A percentile compares a stretch with the other conserved stretches of the same genome.
Evolutionary conservation across 495 filamentous ascomycete species (phyloP).

Genomic region (Pyronema omphalodes): DNA sequence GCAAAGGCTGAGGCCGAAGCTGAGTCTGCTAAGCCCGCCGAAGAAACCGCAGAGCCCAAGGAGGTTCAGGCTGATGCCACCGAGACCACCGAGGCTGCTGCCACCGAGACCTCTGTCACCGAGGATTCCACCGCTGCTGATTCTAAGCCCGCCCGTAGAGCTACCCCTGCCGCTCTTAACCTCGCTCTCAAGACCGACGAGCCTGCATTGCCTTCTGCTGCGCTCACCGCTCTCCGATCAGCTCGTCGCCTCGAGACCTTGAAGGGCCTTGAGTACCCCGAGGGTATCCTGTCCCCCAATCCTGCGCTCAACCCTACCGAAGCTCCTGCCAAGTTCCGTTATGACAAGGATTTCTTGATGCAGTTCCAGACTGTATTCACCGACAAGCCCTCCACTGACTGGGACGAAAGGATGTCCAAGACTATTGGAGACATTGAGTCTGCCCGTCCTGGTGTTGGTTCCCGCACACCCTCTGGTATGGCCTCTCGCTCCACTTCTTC

Average conservation of each 20-base stretch:
- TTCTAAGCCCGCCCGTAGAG: conserved; percentile 16
- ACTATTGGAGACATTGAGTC: conserved; percentile 49
- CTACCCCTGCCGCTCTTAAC: conserved; percentile 39
- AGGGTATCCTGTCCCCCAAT: conserved; percentile 68
- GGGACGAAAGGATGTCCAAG: conserved; percentile 66
- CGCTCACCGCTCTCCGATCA: conserved; percentile 73
- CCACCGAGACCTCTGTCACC: conserved; percentile 30
- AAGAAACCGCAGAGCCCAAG: conserved; percentile 28
- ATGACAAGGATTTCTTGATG: conserved; percentile 88
- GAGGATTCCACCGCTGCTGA: conserved; percentile 19
- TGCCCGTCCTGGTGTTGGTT: conserved; percentile 45
- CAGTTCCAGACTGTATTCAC: conserved; percentile 90
- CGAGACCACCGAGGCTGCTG: conserved; percentile 34
- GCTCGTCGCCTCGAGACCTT: conserved; percentile 66
- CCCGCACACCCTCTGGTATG: conserved; percentile 43
- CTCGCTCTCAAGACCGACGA: conserved; percentile 32
- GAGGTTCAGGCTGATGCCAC: conserved; percentile 25
- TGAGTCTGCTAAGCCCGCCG: conserved; percentile 27
- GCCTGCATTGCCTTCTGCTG: conserved; percentile 74
- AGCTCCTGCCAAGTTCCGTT: conserved; percentile 70
- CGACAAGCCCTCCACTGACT: conserved; percentile 84
- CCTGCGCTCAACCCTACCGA: conserved; percentile 64
- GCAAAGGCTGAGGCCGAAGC: conserved; percentile 20
- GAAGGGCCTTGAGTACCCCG: conserved; percentile 51
- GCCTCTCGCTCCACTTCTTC: conserved; percentile 29